These are phyloP conservation scores for Pestalotiopsis sp. DNA, from an alignment of 2,329 filamentous ascomycete species.

Conservation along the genomic window DNA sequence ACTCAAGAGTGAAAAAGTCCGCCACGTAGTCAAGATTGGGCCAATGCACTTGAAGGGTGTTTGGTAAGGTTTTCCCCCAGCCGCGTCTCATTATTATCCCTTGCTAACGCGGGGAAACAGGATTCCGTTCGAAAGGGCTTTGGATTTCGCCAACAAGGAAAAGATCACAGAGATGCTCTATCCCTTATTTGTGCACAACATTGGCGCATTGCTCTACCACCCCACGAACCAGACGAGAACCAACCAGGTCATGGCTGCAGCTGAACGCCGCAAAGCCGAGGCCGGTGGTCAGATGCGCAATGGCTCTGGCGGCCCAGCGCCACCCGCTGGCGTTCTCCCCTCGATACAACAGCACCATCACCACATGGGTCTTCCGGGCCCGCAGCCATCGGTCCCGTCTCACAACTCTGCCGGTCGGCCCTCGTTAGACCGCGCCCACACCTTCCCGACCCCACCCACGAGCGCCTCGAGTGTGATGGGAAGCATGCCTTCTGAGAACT, in stretches of 20 bases:
- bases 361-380: slow-evolving; percentile 61
- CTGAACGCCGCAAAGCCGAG: slow-evolving; percentile 76
- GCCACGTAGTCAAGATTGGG: slow-evolving; percentile 97
- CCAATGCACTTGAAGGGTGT: slow-evolving; percentile 99
- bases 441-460: slow-evolving; percentile 90
- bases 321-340: slow-evolving; percentile 52
- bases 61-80: slow-evolving; percentile 64
- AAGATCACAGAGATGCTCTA: slow-evolving; percentile 97
- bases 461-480: slow-evolving; percentile 86
- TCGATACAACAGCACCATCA: slow-evolving; percentile 71
- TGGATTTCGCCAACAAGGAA: slow-evolving; percentile 99
- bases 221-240: slow-evolving; percentile 84
- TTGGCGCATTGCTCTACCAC: slow-evolving; percentile 90
- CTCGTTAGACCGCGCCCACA: slow-evolving; percentile 81
- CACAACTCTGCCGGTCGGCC: slow-evolving; percentile 77
- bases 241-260: slow-evolving; percentile 85
- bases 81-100: slow-evolving; percentile 12
- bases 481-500: slow-evolving; percentile 75
- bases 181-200: slow-evolving; percentile 96
- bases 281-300: slow-evolving; percentile 63
- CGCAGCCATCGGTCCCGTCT: slow-evolving; percentile 60
- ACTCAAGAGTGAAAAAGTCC: slow-evolving; percentile 94
- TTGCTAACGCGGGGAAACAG: slow-evolving; percentile 46
- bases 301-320: slow-evolving; percentile 51
- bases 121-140: slow-evolving; percentile 97